A percentile compares a stretch with the other conserved stretches of the same genome.
Conservation (phyloP, 2,329 filamentous ascomycete species). For the Tolypocladium tundrense region DNA sequence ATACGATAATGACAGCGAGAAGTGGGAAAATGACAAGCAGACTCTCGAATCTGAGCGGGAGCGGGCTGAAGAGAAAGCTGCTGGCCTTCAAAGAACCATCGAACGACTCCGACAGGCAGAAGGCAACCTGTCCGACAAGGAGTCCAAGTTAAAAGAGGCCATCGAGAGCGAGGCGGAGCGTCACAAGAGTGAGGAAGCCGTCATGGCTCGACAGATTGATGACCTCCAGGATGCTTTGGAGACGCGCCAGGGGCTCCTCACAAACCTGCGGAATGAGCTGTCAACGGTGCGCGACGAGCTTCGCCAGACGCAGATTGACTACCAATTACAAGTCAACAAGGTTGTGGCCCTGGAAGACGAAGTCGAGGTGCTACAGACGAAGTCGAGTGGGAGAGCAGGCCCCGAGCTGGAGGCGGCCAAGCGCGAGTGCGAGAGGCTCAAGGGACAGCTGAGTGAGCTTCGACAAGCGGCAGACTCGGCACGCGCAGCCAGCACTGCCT, state of each 20-base stretch:
- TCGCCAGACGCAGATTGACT: conserved; percentile 54
- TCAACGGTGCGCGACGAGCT: conserved; percentile 58
- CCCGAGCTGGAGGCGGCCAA: conserved; percentile 9
- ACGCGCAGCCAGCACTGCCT: conserved; percentile 16
- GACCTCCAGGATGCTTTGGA: conserved; percentile 64
- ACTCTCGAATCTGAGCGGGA: conserved; percentile 56
- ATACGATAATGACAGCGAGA: conserved; percentile 60
- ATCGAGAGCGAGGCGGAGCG: conserved; percentile 62
- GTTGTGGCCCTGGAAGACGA: conserved; percentile 63
- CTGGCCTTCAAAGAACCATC: conserved; percentile 59
- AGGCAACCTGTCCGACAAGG: conserved; percentile 56
- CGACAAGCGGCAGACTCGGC: conserved; percentile 13
- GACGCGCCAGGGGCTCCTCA: conserved; percentile 53
- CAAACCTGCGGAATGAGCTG: conserved; percentile 56
- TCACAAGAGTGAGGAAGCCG: conserved; percentile 60
- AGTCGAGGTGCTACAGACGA: conserved; percentile 57
- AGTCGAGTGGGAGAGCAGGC: neutral
- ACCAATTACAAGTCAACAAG: conserved; percentile 53
- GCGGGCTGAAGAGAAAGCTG: conserved; percentile 56
- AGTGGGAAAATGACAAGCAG: conserved; percentile 57
- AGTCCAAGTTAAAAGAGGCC: conserved; percentile 55
- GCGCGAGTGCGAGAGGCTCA: conserved; percentile 16
- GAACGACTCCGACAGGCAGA: conserved; percentile 59
- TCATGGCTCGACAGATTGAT: conserved; percentile 62
- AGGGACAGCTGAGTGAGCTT: conserved; percentile 27